A percentile compares a stretch with the other conserved stretches of the same genome.
Conservation (phyloP, 225 moss, liverwort and hornwort species). For the Asterella californica region DNA sequence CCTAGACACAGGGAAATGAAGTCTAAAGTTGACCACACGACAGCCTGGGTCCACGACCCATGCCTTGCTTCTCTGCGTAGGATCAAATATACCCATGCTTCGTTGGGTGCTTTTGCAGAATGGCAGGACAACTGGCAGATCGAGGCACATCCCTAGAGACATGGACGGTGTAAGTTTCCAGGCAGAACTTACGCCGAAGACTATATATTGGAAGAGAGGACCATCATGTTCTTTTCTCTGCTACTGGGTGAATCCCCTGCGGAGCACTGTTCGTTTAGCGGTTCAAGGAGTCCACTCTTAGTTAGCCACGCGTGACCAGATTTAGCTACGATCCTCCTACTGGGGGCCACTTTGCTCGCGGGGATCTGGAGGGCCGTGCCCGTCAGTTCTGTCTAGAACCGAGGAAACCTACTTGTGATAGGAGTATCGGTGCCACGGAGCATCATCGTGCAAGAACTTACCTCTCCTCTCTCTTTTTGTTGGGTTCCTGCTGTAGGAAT, state of each 20-base stretch:
- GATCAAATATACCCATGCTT: not conserved
- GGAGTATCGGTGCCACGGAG: too few species aligned
- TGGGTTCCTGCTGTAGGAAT: too few species aligned
- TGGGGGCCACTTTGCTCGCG: not conserved
- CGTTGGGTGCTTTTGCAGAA: not conserved
- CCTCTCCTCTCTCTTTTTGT: too few species aligned
- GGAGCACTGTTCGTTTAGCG: not conserved
- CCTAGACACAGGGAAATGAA: not conserved
- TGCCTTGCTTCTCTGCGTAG: not conserved
- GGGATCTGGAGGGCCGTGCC: not conserved
- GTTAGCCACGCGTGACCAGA: not conserved
- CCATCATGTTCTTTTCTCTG: not conserved
- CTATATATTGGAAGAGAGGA: not conserved
- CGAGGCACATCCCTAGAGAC: not conserved
- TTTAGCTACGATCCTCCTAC: not conserved
- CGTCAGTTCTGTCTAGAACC: not conserved
- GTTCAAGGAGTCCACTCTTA: not conserved
- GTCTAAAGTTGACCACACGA: not conserved
- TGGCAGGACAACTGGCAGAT: not conserved
- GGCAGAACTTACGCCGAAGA: not conserved
- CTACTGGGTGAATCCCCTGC: too few species aligned
- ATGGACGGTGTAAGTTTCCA: not conserved
- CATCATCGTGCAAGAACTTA: too few species aligned
- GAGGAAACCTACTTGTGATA: too few species aligned
- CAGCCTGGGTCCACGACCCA: not conserved